These are phyloP conservation scores for Spatholobus suberectus DNA, from an alignment of 306 rosid genomes.

Conservation along the genomic window DNA sequence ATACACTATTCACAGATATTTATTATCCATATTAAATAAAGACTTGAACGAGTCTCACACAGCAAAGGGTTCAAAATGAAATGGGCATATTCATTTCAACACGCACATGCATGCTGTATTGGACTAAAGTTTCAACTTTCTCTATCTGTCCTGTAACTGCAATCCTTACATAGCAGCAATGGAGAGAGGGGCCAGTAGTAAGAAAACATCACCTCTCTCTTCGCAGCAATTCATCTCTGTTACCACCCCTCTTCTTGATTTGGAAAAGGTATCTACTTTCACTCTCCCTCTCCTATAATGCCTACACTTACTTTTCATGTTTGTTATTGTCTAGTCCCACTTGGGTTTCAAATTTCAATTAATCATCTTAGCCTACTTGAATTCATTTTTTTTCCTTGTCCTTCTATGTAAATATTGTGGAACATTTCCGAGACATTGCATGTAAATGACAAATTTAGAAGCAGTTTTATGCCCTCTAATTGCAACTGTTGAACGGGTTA, in stretches of 20 bases:
- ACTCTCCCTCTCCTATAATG: background rate
- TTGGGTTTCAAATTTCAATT: background rate
- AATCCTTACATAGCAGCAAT: background rate
- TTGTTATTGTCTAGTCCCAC: background rate
- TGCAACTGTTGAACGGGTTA: background rate
- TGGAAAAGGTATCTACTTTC: slow-evolving; percentile 69
- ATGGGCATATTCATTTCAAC: background rate
- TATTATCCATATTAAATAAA: background rate
- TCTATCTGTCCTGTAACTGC: background rate
- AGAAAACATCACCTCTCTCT: slow-evolving; percentile 61
- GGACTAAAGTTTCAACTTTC: background rate
- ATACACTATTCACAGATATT: background rate
- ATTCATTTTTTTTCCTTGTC: background rate
- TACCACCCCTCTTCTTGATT: slow-evolving; percentile 80
- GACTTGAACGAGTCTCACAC: background rate
- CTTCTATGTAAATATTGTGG: background rate
- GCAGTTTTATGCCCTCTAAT: background rate
- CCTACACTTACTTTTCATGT: background rate
- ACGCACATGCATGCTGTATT: background rate
- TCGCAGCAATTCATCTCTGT: slow-evolving; percentile 73
- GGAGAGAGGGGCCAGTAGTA: slow-evolving; percentile 20
- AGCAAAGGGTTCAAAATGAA: background rate
- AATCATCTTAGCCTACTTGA: background rate
- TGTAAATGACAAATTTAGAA: background rate
- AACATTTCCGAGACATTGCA: background rate